Conservation (phyloP, 768 basidiomycete species). For the Leccinum boreale region DNA sequence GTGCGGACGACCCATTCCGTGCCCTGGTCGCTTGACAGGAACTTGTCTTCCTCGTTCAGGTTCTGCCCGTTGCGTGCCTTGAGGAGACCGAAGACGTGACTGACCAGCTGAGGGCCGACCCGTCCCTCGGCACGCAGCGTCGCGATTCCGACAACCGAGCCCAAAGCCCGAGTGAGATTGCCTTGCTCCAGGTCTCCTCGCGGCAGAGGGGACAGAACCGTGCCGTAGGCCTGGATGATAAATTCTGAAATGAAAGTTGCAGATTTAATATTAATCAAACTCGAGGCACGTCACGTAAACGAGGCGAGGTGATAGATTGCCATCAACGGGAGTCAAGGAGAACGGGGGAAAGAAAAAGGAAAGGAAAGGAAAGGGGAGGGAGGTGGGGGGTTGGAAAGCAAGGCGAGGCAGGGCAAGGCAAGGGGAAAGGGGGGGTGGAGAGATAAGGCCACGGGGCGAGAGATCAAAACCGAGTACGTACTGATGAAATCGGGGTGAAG, state of each 20-base stretch:
- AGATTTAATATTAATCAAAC: slow-evolving; percentile 30
- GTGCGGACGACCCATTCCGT: slow-evolving; percentile 85
- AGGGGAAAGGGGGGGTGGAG: not conserved
- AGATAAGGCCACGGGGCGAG: slow-evolving; percentile 25
- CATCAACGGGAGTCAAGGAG: slow-evolving; percentile 16
- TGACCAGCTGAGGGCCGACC: slow-evolving; percentile 83
- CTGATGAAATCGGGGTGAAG: slow-evolving; percentile 95
- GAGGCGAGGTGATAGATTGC: slow-evolving; percentile 30
- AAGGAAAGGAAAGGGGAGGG: not conserved
- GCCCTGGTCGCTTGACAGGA: slow-evolving; percentile 83
- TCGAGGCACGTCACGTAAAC: slow-evolving; percentile 30
- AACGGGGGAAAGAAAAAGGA: not conserved
- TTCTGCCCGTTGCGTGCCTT: slow-evolving; percentile 68
- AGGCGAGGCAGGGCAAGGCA: not conserved
- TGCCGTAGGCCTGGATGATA: slow-evolving; percentile 84
- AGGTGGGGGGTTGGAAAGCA: slow-evolving; percentile 6
- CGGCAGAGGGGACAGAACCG: slow-evolving; percentile 72
- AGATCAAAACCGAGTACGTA: slow-evolving; percentile 44
- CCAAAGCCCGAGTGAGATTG: slow-evolving; percentile 79
- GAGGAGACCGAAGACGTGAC: slow-evolving; percentile 87
- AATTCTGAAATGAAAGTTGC: slow-evolving; percentile 52
- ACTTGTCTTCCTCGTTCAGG: slow-evolving; percentile 67
- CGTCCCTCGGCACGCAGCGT: slow-evolving; percentile 81
- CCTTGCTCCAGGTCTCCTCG: slow-evolving; percentile 68
- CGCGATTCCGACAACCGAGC: slow-evolving; percentile 82